A percentile compares a stretch with the other conserved stretches of the same genome.
Evolutionary conservation across 108 stramenopile species (phyloP).

Genomic region (Nannochloropsis salina): DNA sequence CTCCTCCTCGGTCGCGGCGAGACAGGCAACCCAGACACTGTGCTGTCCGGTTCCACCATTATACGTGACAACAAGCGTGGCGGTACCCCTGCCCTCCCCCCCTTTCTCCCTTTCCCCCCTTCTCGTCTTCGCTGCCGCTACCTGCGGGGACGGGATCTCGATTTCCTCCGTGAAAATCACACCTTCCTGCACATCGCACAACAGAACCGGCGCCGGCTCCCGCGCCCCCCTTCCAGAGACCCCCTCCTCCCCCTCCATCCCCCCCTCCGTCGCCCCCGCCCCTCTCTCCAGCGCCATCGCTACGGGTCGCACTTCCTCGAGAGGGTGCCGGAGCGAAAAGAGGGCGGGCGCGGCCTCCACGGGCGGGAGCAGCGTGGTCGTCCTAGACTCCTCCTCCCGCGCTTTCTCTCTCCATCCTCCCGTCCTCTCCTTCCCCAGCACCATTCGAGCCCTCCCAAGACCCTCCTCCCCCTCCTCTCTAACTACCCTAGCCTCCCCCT

Average conservation of each 20-base stretch:
- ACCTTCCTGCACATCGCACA: constrained; percentile 10
- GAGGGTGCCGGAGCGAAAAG: constrained; percentile 45
- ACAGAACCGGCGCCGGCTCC: neutral
- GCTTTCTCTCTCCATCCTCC: neutral
- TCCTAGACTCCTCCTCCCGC: constrained; percentile 17
- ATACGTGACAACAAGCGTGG: neutral
- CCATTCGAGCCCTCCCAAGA: neutral
- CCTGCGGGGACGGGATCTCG: neutral
- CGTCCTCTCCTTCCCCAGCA: neutral
- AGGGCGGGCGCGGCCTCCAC: constrained; percentile 30
- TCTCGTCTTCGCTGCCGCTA: too few species aligned
- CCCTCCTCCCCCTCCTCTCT: neutral
- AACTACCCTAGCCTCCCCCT: neutral
- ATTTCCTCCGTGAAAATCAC: constrained; percentile 17
- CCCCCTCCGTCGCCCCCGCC: too few species aligned
- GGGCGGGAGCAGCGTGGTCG: neutral
- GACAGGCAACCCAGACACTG: neutral
- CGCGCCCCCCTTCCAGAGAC: neutral
- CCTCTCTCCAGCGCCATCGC: constrained; percentile 36
- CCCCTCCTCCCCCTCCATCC: neutral
- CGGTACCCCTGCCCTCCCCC: neutral
- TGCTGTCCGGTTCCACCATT: neutral
- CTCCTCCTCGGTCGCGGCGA: neutral
- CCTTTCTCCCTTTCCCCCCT: neutral
- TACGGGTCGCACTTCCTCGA: constrained; percentile 45